Evolutionary conservation across 768 basidiomycete genomes (phyloP), one percentile per base, ranked within the genome.

Genomic region (Collybiopsis luxurians): DNA sequence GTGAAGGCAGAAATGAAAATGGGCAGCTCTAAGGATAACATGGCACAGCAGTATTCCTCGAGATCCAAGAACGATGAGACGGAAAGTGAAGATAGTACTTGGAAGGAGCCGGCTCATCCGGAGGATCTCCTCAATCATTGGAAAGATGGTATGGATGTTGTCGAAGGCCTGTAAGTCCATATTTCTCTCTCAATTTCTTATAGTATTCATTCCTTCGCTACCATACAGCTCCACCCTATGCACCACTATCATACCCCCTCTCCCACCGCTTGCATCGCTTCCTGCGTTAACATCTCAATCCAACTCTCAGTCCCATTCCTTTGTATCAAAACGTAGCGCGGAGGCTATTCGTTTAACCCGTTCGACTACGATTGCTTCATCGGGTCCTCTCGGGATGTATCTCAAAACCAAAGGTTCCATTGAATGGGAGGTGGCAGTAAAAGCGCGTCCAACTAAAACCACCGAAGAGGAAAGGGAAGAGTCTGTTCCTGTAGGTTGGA

Each of bases 401-500:
- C 64, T 89, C 40, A 76, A 83, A 4, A 83, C 86, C 0, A 90
- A 87, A 68, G 89, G 89, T 1, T 86, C 87, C 4, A 80, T 81
- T 19, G 83, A 88, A 21, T 92, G 91, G 91, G 87, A 91, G 66
- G 76, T 76, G 5, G 79, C 85, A 17, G 72, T 90, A 0, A 89
- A 83, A 67, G 72, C 80, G 2, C 74, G 73, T 46, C 76, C 79
- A 28, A 81, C 81, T 11, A 57, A 74, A 34, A 60, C 72, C 26
- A 72, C 27, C 36, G 53, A 54, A 19, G 39, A 74, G 24, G 86
- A 87, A 61, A 68, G 50, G 36, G 86, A 89, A 21, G 86, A 87
- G 61, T 68, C 77, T 38, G 60, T 84, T 6, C 89, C 85, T n/a
- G 69, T 77, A 15, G 90, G 89, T 4, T 90, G 90, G 90, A 76